Conservation (phyloP, 192 early-diverging fungal genomes). For the Backusella psychrophila region DNA sequence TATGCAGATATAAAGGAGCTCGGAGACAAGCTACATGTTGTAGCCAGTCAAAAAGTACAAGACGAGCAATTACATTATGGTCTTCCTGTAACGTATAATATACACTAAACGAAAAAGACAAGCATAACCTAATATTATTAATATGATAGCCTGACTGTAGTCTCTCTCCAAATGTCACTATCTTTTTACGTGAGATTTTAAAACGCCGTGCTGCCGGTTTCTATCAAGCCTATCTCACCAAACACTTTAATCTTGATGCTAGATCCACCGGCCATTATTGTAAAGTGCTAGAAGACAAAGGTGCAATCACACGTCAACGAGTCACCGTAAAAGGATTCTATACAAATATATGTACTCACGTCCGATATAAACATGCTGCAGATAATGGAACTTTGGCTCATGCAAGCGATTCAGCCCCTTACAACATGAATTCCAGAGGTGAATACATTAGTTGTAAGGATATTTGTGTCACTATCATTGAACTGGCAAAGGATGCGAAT, state of each 20-base stretch:
- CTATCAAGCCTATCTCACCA: conserved; percentile 17
- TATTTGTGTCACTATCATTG: not conserved
- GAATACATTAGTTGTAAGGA: not conserved
- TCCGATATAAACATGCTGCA: not conserved
- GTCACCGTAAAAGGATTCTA: not conserved
- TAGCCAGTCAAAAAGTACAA: conserved; percentile 11
- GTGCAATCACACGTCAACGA: conserved; percentile 9
- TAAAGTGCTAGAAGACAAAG: conserved; percentile 21
- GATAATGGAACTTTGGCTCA: not conserved
- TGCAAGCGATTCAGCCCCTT: not conserved
- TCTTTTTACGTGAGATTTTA: conserved; percentile 13
- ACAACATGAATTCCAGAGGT: conserved; percentile 17
- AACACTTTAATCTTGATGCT: not conserved
- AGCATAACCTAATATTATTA: not conserved
- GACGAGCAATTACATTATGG: conserved; percentile 8
- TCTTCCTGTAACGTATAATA: conserved; percentile 17
- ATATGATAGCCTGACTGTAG: conserved; percentile 3
- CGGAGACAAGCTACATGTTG: not conserved
- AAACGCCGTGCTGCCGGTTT: not conserved
- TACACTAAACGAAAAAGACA: not conserved
- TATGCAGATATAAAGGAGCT: conserved; percentile 5
- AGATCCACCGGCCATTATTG: conserved; percentile 27
- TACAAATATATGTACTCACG: conserved; percentile 24
- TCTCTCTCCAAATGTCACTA: conserved; percentile 1
- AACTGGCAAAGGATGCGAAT: conserved; percentile 8